A percentile compares a stretch with the other conserved stretches of the same genome.
Evolutionary conservation across 2,329 filamentous ascomycete genomes (phyloP).

Genomic region (Nemania abortiva): DNA sequence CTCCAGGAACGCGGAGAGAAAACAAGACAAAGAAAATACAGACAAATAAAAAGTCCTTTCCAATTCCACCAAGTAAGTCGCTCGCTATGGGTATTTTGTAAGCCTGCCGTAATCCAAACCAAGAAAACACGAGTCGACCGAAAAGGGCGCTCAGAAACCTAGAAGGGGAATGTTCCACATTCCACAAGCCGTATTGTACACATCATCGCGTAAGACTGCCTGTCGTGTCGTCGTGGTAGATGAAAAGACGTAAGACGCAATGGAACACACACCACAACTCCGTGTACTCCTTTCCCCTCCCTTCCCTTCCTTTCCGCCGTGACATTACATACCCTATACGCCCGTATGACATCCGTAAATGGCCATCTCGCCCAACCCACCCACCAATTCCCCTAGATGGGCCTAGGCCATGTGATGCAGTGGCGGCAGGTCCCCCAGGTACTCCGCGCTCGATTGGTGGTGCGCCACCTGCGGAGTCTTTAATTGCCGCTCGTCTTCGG

Average conservation of each 20-base stretch:
- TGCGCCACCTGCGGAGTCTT: constrained; percentile 32
- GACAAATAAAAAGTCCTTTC: constrained; percentile 2
- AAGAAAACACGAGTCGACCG: constrained; percentile 14
- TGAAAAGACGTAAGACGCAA: constrained; percentile 5
- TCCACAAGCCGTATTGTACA: constrained; percentile 7
- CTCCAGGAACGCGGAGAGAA: not conserved
- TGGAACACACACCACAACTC: constrained; percentile 21
- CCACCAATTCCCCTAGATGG: not conserved
- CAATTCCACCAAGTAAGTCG: constrained; percentile 5
- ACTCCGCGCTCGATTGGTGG: constrained; percentile 35
- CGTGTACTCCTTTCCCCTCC: constrained; percentile 19
- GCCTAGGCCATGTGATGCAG: constrained; percentile 21
- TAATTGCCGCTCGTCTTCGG: constrained; percentile 32
- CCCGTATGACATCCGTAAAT: constrained; percentile 8
- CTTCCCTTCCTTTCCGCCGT: constrained; percentile 13
- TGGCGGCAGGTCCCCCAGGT: constrained; percentile 22
- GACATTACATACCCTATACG: constrained; percentile 17
- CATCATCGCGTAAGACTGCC: not conserved
- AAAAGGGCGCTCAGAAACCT: constrained; percentile 15
- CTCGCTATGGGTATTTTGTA: constrained; percentile 29
- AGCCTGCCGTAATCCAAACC: constrained; percentile 4
- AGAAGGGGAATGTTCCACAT: constrained; percentile 12
- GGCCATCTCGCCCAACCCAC: not conserved
- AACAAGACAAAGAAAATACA: constrained; percentile 2
- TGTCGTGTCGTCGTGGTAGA: not conserved